These are phyloP conservation scores for Pelargonium nanum DNA, from an alignment of 345 rosid genomes.

Conservation along the genomic window DNA sequence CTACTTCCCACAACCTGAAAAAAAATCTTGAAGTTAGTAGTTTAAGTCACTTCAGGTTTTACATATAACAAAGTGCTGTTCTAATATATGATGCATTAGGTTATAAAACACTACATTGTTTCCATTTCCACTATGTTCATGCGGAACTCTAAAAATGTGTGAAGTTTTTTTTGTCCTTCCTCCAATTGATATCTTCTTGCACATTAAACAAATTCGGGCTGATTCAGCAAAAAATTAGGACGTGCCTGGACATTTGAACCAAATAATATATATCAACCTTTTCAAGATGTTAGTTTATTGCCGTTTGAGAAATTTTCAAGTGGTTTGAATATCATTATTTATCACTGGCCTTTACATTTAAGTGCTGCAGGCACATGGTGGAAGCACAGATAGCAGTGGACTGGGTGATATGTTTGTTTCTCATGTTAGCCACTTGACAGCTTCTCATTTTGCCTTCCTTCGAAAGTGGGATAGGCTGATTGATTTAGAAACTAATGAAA, in stretches of 20 bases:
- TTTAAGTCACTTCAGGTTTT: not conserved
- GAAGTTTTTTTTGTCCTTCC: no score
- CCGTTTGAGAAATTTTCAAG: not conserved
- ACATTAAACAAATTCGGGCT: not conserved
- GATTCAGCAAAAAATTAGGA: not conserved
- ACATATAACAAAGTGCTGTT: not conserved
- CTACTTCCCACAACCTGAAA: not conserved
- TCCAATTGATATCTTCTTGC: not conserved
- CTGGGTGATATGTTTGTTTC: conserved; percentile 66
- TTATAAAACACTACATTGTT: not conserved
- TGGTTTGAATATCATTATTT: conserved; percentile 1
- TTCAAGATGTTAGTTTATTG: not conserved
- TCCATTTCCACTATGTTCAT: not conserved
- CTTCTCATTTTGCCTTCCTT: conserved; percentile 51
- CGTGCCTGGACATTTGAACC: no score
- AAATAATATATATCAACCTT: no score
- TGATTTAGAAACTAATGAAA: conserved; percentile 86
- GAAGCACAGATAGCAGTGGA: conserved; percentile 66
- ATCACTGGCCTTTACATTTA: conserved; percentile 6
- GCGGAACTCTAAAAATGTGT: not conserved
- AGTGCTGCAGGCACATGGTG: conserved; percentile 77
- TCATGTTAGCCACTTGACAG: conserved; percentile 56
- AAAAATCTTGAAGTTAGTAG: not conserved
- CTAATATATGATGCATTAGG: not conserved
- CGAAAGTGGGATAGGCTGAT: conserved; percentile 71